Conservation (phyloP, 2,329 filamentous ascomycete species). For the Seiridium unicorne region DNA sequence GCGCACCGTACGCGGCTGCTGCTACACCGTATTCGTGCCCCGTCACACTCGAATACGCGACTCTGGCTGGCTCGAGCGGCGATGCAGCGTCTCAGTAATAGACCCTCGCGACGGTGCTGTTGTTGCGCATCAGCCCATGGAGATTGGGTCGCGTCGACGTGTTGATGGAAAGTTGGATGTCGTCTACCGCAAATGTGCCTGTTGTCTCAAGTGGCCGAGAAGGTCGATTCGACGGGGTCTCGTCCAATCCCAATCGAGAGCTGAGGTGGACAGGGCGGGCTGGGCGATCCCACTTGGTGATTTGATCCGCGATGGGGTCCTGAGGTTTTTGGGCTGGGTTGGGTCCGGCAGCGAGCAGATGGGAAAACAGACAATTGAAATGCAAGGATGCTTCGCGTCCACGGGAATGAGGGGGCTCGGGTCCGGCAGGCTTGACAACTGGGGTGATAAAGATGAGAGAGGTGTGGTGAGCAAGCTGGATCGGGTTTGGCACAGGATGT, state of each 20-base stretch:
- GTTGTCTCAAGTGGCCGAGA: not conserved
- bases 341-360: not conserved
- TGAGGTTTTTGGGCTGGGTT: not conserved
- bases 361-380: not conserved
- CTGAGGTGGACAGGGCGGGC: not conserved
- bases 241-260: not conserved
- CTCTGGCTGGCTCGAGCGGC: no score
- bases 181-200: not conserved
- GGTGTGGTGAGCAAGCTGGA: not conserved
- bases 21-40: no score
- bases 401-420: not conserved
- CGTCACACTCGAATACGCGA: no score
- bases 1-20: not conserved
- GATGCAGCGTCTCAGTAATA: no score
- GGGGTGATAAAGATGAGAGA: not conserved
- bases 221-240: not conserved
- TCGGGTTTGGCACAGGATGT: not conserved
- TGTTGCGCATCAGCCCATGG: no score
- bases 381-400: not conserved
- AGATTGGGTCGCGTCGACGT: no score
- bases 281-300: slow-evolving; percentile 1
- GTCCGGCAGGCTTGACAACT: not conserved
- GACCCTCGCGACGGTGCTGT: no score
- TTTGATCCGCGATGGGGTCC: slow-evolving; percentile 1
- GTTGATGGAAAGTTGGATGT: no score